Percentiles rank a stretch among this genome's conserved stretches.
Conservation (phyloP, 2,329 filamentous ascomycete species). For the Penicillium psychrosexuale region DNA sequence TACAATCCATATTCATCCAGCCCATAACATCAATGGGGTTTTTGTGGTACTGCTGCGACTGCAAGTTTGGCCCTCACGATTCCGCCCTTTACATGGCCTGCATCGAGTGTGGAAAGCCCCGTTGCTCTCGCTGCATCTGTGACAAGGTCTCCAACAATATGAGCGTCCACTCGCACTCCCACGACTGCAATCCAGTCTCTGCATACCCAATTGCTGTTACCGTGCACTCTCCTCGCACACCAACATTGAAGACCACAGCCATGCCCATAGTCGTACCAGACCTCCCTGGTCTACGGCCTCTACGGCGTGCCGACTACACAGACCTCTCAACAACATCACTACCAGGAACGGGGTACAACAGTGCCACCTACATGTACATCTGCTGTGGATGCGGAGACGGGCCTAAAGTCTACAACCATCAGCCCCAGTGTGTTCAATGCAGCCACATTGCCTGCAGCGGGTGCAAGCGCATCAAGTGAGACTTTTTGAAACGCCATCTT, state of each 20-base stretch:
- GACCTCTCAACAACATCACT: background rate
- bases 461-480: conserved; percentile 34
- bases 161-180: conserved; percentile 7
- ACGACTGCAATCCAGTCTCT: conserved; percentile 14
- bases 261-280: conserved; percentile 13
- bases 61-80: conserved; percentile 33
- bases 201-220: conserved; percentile 20
- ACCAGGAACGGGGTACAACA: conserved; percentile 7
- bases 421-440: conserved; percentile 35
- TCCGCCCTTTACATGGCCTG: conserved; percentile 25
- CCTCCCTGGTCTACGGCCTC: conserved; percentile 13
- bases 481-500: background rate
- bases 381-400: conserved; percentile 42
- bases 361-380: conserved; percentile 31
- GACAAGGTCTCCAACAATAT: conserved; percentile 10
- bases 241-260: conserved; percentile 5
- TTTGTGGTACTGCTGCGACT: conserved; percentile 37
- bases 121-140: conserved; percentile 22
- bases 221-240: background rate
- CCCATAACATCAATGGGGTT: conserved; percentile 13
- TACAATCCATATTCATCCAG: conserved; percentile 6
- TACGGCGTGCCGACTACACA: conserved; percentile 5
- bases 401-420: conserved; percentile 36
- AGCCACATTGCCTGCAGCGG: conserved; percentile 29
- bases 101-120: conserved; percentile 23